Evolutionary conservation across 106 monocot species (phyloP).

Genomic region (Narthecium ossifragum): DNA sequence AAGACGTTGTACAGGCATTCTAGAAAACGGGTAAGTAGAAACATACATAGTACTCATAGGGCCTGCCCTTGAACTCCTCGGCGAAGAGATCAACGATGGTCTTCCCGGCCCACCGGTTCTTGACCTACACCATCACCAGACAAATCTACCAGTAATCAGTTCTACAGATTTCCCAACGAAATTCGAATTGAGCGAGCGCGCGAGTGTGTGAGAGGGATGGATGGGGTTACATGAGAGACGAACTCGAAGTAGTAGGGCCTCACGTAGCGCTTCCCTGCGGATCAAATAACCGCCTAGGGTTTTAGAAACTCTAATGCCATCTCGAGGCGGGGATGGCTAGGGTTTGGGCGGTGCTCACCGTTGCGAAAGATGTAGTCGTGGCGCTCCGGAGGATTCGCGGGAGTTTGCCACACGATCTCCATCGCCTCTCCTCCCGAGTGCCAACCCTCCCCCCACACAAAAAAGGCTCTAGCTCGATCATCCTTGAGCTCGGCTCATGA

Average conservation of each 20-base stretch:
- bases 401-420: constrained; percentile 89
- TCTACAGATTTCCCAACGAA: no score
- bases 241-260: constrained; percentile 97
- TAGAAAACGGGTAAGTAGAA: not conserved
- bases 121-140: constrained; percentile 41
- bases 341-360: constrained; percentile 25
- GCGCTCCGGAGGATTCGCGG: constrained; percentile 64
- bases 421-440: constrained; percentile 18
- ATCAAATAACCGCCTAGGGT: no score
- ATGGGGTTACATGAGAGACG: constrained; percentile 64
- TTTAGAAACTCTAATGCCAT: no score
- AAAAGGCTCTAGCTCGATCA: no score
- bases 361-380: constrained; percentile 70
- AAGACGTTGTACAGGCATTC: no score
- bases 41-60: constrained; percentile 79
- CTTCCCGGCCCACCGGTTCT: constrained; percentile 92
- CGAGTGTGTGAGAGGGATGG: not conserved
- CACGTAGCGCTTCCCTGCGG: constrained; percentile 76
- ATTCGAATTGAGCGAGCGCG: no score
- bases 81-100: constrained; percentile 87
- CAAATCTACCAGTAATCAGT: not conserved
- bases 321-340: no score
- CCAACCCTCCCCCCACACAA: no score
- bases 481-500: no score
- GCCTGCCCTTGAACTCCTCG: constrained; percentile 85